phyloP scores from a whole-genome alignment of 2,329 filamentous ascomycete species.

The Sclerotinia sclerotiorum region DNA sequence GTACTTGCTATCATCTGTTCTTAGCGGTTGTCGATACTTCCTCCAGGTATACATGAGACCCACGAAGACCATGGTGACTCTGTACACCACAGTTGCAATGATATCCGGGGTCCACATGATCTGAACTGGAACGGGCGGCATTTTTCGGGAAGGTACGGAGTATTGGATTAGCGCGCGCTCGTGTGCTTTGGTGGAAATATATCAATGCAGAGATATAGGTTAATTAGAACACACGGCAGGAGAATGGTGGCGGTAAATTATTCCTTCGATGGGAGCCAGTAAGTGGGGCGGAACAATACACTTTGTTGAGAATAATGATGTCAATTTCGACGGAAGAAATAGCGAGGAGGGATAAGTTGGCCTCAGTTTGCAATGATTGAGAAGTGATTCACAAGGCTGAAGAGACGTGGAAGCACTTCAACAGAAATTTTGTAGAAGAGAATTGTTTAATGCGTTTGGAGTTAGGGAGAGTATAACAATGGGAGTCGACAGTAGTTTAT shows the following conservation, averaged over 20 bases:
- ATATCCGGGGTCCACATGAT: constrained; percentile 20
- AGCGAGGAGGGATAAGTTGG: background rate
- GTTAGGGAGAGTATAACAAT: background rate
- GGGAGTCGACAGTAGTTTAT: too few relatives aligned
- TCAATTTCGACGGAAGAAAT: background rate
- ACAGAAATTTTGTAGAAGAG: background rate
- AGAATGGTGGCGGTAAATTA: too few relatives aligned
- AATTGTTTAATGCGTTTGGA: background rate
- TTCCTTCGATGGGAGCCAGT: too few relatives aligned
- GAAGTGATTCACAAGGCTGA: too few relatives aligned
- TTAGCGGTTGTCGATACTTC: constrained; percentile 9
- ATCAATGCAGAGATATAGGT: too few relatives aligned
- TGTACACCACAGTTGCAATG: constrained; percentile 23
- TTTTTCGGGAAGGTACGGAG: background rate
- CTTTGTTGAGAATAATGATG: background rate
- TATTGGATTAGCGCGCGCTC: background rate
- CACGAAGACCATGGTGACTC: constrained; percentile 22
- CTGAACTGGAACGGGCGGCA: background rate
- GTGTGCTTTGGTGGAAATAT: too few relatives aligned
- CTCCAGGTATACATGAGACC: constrained; percentile 24
- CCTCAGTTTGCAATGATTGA: background rate
- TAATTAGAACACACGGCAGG: too few relatives aligned
- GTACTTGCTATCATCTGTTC: constrained; percentile 7
- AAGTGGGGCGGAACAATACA: too few relatives aligned
- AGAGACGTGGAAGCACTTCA: background rate